Evolutionary conservation across 139 green algal species (phyloP).

Genomic region (Chlorella sp.): DNA sequence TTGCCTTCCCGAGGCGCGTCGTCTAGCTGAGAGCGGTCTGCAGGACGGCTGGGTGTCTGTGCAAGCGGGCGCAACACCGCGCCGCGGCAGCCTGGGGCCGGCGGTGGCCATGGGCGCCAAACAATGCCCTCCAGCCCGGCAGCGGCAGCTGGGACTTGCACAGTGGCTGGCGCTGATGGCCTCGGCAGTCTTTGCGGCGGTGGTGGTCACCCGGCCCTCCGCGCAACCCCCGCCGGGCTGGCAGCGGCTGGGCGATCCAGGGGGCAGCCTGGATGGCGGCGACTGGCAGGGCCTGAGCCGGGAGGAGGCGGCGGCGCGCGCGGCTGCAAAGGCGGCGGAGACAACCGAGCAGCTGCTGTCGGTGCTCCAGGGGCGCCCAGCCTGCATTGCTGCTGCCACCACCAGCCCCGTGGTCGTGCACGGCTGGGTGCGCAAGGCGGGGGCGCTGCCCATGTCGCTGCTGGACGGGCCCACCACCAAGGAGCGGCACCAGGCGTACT

Average conservation of each 20-base stretch:
- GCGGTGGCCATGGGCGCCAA: background rate
- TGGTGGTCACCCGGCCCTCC: constrained; percentile 2
- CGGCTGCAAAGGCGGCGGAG: background rate
- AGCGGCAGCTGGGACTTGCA: no score
- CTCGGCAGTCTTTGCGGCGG: background rate
- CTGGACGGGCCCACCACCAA: constrained; percentile 14
- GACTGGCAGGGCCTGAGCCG: no score
- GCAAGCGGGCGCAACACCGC: no score
- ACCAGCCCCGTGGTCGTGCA: background rate
- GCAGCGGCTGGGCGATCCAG: no score
- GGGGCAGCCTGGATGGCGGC: no score
- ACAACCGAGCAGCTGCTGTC: background rate
- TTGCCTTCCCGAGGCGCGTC: no score
- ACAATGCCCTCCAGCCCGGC: background rate
- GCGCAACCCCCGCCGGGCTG: no score
- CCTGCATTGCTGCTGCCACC: background rate
- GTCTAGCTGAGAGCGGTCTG: no score
- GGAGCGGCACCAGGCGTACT: constrained; percentile 18
- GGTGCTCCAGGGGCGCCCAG: background rate
- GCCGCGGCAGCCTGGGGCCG: background rate
- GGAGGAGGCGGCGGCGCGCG: no score
- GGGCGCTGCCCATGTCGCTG: constrained; percentile 13
- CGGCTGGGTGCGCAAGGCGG: constrained; percentile 6
- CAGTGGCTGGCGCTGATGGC: constrained; percentile 10
- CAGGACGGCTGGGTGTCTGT: no score